A percentile compares a stretch with the other conserved stretches of the same genome.
phyloP scores from a whole-genome alignment of 805 yeast genomes.

The Saccharomycopsis javanensis region DNA sequence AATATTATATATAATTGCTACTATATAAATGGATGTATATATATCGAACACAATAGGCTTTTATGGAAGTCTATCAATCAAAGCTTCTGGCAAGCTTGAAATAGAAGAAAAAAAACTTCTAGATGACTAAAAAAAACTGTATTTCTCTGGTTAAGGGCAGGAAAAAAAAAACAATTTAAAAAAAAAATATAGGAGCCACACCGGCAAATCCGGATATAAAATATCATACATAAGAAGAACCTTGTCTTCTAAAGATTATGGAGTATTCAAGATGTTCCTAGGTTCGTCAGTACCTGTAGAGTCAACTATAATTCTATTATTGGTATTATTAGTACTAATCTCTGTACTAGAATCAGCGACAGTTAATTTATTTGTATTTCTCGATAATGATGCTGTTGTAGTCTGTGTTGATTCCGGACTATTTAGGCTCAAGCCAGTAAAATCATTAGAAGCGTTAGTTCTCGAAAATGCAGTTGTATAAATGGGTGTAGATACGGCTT shows the following conservation, averaged over 20 bases:
- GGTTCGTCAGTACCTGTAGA: neutral
- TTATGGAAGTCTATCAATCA: neutral
- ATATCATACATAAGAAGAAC: too few species aligned
- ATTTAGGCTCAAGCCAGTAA: conserved; percentile 4
- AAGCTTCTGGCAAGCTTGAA: neutral
- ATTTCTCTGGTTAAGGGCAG: neutral
- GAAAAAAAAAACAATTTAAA: neutral
- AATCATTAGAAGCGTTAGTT: neutral
- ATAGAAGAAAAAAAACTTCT: neutral
- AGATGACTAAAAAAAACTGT: neutral
- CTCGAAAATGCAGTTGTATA: conserved; percentile 1
- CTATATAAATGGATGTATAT: too few species aligned
- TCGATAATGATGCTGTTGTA: conserved; percentile 5
- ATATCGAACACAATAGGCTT: too few species aligned
- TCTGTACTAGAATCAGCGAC: conserved; percentile 3
- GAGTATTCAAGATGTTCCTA: conserved; percentile 1
- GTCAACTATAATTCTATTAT: neutral
- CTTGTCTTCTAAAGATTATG: too few species aligned
- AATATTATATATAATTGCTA: too few species aligned
- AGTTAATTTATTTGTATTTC: conserved; percentile 7
- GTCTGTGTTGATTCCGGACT: conserved; percentile 11
- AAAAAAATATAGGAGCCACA: neutral
- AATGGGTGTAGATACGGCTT: neutral
- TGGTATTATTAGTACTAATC: neutral
- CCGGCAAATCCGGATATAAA: too few species aligned